Conservation (phyloP, 192 early-diverging fungal genomes). For the Blastocladiella britannica region DNA sequence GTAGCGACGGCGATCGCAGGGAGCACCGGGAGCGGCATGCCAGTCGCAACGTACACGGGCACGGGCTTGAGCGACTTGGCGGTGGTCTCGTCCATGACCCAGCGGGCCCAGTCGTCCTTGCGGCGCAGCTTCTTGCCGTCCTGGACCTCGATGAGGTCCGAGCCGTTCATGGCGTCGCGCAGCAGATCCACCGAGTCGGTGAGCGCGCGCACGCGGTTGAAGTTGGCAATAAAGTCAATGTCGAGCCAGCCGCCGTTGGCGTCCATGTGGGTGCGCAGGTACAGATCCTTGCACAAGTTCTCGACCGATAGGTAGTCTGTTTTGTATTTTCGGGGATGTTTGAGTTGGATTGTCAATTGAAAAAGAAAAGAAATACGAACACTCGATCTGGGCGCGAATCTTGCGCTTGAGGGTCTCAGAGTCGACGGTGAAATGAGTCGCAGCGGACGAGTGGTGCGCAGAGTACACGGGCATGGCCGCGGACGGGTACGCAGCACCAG, state of each 20-base stretch:
- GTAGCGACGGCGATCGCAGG: too few species aligned
- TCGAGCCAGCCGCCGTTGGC: slow-evolving; percentile 62
- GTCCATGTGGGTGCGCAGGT: slow-evolving; percentile 83
- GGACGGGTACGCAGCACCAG: slow-evolving; percentile 9
- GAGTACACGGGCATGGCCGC: slow-evolving; percentile 14
- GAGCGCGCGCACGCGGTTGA: slow-evolving; percentile 67
- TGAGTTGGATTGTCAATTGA: too few species aligned
- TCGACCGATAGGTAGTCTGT: slow-evolving; percentile 96
- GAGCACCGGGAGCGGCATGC: too few species aligned
- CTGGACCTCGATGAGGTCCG: slow-evolving; percentile 13
- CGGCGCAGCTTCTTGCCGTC: slow-evolving; percentile 9
- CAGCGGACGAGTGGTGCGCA: slow-evolving; percentile 4
- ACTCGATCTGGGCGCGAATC: slow-evolving; percentile 44
- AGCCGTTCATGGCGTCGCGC: slow-evolving; percentile 26
- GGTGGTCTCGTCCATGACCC: slow-evolving; percentile 35
- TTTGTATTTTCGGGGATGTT: too few species aligned
- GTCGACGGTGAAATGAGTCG: slow-evolving; percentile 10
- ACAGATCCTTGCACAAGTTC: slow-evolving; percentile 90
- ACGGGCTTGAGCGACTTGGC: slow-evolving; percentile 34
- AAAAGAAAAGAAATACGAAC: too few species aligned
- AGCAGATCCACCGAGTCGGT: slow-evolving; percentile 43
- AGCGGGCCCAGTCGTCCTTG: slow-evolving; percentile 13
- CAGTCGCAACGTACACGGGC: too few species aligned
- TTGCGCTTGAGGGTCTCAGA: slow-evolving; percentile 15
- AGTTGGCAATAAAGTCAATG: slow-evolving; percentile 52